phyloP scores from a whole-genome alignment of 1,284 basidiomycete genomes.

The Ustilago curta region DNA sequence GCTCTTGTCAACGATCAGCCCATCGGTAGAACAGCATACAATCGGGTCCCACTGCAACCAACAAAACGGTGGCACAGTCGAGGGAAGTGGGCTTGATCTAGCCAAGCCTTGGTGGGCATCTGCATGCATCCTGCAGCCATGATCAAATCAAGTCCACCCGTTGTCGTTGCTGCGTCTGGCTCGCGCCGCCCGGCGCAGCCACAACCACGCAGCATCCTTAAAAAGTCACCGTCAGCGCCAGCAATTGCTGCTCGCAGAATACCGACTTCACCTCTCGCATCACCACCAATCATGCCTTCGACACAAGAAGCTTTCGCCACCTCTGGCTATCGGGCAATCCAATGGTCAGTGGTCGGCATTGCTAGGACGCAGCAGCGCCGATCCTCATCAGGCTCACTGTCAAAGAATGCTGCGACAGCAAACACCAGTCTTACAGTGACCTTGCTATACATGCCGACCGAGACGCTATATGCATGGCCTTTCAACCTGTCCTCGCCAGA shows the following conservation, averaged over 20 bases:
- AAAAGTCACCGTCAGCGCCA: conserved; percentile 20
- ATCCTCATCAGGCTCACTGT: background rate
- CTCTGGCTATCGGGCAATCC: conserved; percentile 13
- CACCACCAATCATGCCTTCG: conserved; percentile 17
- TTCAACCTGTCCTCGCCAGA: conserved; percentile 34
- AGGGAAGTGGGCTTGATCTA: conserved; percentile 1
- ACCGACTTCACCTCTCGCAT: conserved; percentile 8
- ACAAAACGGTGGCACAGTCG: background rate
- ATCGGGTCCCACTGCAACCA: background rate
- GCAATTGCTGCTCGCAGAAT: conserved; percentile 1
- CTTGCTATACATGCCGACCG: conserved; percentile 27
- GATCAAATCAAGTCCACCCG: conserved; percentile 20
- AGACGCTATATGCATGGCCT: conserved; percentile 42
- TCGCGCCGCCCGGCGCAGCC: conserved; percentile 9
- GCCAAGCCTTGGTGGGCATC: background rate
- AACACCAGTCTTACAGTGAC: conserved; percentile 28
- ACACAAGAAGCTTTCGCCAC: conserved; percentile 2
- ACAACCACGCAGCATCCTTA: conserved; percentile 31
- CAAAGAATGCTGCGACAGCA: background rate
- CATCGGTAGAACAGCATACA: background rate
- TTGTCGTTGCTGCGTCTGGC: conserved; percentile 17
- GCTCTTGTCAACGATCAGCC: background rate
- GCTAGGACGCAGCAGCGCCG: conserved; percentile 16
- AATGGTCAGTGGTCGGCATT: conserved; percentile 32
- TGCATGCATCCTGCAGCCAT: conserved; percentile 12